Conservation (phyloP, 2,329 filamentous ascomycete genomes). For the Exserohilum turcica region DNA sequence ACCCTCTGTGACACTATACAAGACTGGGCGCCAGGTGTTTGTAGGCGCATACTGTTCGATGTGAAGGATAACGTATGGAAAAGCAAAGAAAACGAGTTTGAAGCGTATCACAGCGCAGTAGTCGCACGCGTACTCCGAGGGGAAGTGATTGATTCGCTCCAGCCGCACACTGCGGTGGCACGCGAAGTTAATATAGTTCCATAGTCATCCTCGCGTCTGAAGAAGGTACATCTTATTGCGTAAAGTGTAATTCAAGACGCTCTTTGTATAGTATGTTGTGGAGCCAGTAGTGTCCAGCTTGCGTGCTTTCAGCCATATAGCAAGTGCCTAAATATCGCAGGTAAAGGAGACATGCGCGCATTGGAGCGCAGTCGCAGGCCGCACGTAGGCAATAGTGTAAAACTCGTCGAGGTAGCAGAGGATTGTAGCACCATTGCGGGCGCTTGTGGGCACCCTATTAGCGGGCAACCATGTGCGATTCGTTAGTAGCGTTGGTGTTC, state of each 20-base stretch:
- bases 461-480: background rate
- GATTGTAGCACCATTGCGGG: slow-evolving; percentile 4
- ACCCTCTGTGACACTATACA: slow-evolving; percentile 3
- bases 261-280: background rate
- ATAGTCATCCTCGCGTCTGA: background rate
- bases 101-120: background rate
- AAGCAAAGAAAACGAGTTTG: background rate
- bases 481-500: background rate
- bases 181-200: background rate
- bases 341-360: slow-evolving; percentile 13
- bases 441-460: background rate
- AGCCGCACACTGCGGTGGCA: too few species aligned
- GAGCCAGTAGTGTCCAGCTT: slow-evolving; percentile 6
- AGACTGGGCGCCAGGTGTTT: slow-evolving; percentile 4
- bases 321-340: slow-evolving; percentile 13
- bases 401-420: slow-evolving; percentile 14
- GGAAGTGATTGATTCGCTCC: too few species aligned
- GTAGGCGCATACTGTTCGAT: slow-evolving; percentile 6
- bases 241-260: background rate
- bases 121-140: background rate
- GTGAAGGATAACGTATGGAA: background rate
- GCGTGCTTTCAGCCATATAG: slow-evolving; percentile 17
- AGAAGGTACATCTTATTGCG: too few species aligned
- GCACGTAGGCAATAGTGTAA: slow-evolving; percentile 5
- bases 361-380: slow-evolving; percentile 9